Evolutionary conservation across 75 land plant species (phyloP).

Genomic region (Larix kaempferi): DNA sequence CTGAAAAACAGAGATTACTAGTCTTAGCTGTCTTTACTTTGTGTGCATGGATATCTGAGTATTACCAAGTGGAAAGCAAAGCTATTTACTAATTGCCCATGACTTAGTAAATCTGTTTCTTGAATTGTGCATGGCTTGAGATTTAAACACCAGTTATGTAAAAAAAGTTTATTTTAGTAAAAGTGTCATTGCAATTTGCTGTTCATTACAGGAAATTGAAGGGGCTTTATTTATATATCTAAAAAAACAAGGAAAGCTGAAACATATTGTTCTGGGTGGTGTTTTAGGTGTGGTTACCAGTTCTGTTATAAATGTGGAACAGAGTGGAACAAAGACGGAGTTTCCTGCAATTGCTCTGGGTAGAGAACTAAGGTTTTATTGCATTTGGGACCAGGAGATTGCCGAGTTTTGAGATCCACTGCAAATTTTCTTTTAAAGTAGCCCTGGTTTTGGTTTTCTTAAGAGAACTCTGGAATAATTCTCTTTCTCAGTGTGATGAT

Average conservation of each 20-base stretch:
- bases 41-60: no score
- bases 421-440: no score
- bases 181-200: neutral
- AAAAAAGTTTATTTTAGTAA: neutral
- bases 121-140: no score
- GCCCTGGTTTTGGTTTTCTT: no score
- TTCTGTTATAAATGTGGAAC: slow-evolving; percentile 11
- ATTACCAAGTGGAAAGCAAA: no score
- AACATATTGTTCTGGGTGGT: neutral
- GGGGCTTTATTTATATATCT: neutral
- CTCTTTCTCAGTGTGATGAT: no score
- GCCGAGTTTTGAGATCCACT: no score
- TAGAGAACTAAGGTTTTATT: neutral
- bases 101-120: no score
- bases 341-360: slow-evolving; percentile 7
- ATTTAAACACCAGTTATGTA: no score
- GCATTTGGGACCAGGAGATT: no score
- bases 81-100: no score
- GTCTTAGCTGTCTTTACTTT: neutral
- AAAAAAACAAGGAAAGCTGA: neutral
- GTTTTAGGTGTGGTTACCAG: neutral
- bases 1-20: neutral
- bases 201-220: neutral
- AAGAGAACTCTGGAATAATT: no score
- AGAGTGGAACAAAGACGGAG: neutral